phyloP scores from a whole-genome alignment of 495 filamentous ascomycete genomes.

The Neurospora tetraspora region DNA sequence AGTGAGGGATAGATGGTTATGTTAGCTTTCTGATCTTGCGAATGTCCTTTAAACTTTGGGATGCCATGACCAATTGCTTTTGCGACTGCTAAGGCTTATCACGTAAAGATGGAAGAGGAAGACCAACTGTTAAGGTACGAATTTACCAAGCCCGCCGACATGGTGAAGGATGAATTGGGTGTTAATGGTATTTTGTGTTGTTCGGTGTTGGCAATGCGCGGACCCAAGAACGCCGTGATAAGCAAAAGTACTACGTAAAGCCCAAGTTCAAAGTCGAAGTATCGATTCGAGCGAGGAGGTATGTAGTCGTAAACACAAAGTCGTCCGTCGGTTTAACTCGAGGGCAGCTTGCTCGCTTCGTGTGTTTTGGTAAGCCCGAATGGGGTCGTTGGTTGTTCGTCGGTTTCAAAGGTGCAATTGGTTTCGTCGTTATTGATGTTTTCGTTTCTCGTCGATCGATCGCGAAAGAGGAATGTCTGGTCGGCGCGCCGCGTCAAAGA shows the following conservation, averaged over 20 bases:
- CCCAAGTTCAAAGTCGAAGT: not conserved
- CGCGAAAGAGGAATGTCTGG: not conserved
- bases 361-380: not conserved
- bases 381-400: not conserved
- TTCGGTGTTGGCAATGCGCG: not conserved
- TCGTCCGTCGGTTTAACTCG: not conserved
- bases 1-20: not conserved
- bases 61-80: not conserved
- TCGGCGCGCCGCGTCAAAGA: not conserved
- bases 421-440: not conserved
- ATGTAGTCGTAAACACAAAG: not conserved
- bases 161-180: not conserved
- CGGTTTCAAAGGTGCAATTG: not conserved
- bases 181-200: not conserved
- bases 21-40: constrained; percentile 13
- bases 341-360: not conserved
- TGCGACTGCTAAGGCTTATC: not conserved
- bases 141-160: constrained; percentile 4
- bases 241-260: not conserved
- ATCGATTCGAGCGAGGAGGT: not conserved
- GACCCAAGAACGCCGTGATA: not conserved
- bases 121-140: constrained; percentile 6
- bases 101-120: not conserved
- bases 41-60: not conserved
- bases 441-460: not conserved